These are phyloP conservation scores for Plectranthus barbatus DNA, from an alignment of 257 asterid species.

Conservation along the genomic window DNA sequence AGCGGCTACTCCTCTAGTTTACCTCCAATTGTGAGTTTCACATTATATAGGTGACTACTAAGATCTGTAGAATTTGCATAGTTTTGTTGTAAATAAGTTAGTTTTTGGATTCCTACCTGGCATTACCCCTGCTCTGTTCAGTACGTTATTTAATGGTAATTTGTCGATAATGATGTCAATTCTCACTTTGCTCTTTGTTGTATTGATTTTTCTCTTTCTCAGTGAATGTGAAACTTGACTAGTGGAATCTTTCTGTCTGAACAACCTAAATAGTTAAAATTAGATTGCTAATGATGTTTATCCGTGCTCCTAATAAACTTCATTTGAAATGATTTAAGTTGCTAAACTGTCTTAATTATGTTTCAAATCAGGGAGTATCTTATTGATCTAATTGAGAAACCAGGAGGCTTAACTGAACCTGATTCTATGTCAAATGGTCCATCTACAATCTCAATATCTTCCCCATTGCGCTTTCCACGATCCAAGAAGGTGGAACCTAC, in stretches of 20 bases:
- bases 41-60: not conserved
- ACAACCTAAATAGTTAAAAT: not conserved
- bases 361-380: conserved; percentile 63
- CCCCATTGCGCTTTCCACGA: conserved; percentile 79
- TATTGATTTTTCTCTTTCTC: not conserved
- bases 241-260: conserved; percentile 5
- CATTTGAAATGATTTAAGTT: conserved; percentile 4
- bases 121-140: no score
- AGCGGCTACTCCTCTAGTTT: conserved; percentile 3
- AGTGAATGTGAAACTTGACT: conserved; percentile 4
- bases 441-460: conserved; percentile 66
- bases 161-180: conserved; percentile 2
- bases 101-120: not conserved
- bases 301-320: not conserved
- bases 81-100: not conserved
- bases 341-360: conserved; percentile 7
- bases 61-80: not conserved
- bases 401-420: conserved; percentile 71
- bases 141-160: not conserved
- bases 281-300: not conserved
- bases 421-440: conserved; percentile 89
- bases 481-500: conserved; percentile 60
- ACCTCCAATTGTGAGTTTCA: not conserved
- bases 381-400: conserved; percentile 69
- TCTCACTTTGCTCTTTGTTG: not conserved